A percentile compares a stretch with the other conserved stretches of the same genome.
phyloP scores from a whole-genome alignment of 2,329 filamentous ascomycete species.

The Ilyonectria mors-panacis region DNA sequence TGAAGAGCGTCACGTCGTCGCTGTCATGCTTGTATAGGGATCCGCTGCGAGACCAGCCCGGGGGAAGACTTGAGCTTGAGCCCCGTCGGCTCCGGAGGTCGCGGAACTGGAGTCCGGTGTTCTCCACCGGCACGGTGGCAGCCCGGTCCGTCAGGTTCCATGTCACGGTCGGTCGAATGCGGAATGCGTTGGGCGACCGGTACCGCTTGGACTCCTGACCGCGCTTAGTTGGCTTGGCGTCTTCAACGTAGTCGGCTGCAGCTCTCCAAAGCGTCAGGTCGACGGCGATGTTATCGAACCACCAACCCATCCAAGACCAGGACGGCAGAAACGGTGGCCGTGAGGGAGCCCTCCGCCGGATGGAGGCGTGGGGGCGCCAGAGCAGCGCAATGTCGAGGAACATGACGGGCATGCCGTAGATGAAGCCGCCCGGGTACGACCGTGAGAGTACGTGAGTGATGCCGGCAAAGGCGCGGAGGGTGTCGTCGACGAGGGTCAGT shows the following conservation, averaged over 20 bases:
- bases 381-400: conserved; percentile 62
- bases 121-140: conserved; percentile 53
- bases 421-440: conserved; percentile 59
- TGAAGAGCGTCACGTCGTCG: conserved; percentile 57
- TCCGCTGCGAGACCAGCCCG: conserved; percentile 58
- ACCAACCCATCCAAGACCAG: conserved; percentile 66
- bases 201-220: conserved; percentile 54
- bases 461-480: conserved; percentile 59
- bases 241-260: conserved; percentile 60
- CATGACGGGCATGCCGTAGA: conserved; percentile 63
- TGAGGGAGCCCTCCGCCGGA: conserved; percentile 56
- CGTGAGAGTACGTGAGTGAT: conserved; percentile 60
- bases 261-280: conserved; percentile 61
- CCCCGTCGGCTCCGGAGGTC: conserved; percentile 55
- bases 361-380: conserved; percentile 61
- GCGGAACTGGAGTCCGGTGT: conserved; percentile 57
- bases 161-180: conserved; percentile 55
- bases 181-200: conserved; percentile 55
- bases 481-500: conserved; percentile 59
- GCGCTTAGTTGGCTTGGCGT: conserved; percentile 51
- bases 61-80: conserved; percentile 51
- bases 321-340: conserved; percentile 58
- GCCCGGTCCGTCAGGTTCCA: conserved; percentile 60
- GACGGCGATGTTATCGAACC: conserved; percentile 60
- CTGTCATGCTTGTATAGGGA: conserved; percentile 58